Evolutionary conservation across 176 grass and related monocot species (phyloP), one percentile per base, ranked within the genome.

Genomic region (Rhynchospora pubera): DNA sequence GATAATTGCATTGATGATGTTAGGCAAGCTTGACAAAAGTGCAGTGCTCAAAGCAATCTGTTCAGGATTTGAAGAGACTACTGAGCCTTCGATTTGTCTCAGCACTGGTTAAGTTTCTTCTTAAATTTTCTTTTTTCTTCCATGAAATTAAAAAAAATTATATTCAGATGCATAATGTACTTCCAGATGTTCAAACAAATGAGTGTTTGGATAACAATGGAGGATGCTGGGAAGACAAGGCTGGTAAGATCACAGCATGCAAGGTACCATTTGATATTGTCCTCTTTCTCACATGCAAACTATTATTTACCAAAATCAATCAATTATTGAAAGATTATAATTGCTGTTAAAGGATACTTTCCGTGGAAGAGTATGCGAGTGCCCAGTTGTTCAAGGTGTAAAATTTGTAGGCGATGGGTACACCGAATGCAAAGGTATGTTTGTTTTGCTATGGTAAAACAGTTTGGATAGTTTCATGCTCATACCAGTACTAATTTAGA

Each of bases 121-220:
- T 92, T 44, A 59, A 66, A 48, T 21, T 14, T 9, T 30, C 71
- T 75, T 82, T 87, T 55, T 65, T 64, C 5, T 81, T 63, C 44
- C 15, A 52, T 73, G 22, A 68, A 62, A 18, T 78, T 86, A 32
- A 23, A 57, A 52, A 34, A 4, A 51, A 14, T 74, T 74, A 74
- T 62, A 71, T 23, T 53, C 45, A 50, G 43, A 81, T 72, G 65
- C 26, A 47, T 60, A 13, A 57, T 83, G 59, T 76, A 78, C 6
- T 18, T 90, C 34, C 52, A 93, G 93, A 97, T 39, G 65, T 97
- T 81, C 83, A 97, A 90, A 93, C 91, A 93, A 97, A 97, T 88
- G 93, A 97, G 70, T 97, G 93, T 86, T 89, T 97, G 87, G 93
- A 97, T 22, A 97, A 93, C 83, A 85, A 97, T 81, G 93, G 93